Evolutionary conservation across 768 basidiomycete species (phyloP).

Genomic region (Psilocybe azurescens): DNA sequence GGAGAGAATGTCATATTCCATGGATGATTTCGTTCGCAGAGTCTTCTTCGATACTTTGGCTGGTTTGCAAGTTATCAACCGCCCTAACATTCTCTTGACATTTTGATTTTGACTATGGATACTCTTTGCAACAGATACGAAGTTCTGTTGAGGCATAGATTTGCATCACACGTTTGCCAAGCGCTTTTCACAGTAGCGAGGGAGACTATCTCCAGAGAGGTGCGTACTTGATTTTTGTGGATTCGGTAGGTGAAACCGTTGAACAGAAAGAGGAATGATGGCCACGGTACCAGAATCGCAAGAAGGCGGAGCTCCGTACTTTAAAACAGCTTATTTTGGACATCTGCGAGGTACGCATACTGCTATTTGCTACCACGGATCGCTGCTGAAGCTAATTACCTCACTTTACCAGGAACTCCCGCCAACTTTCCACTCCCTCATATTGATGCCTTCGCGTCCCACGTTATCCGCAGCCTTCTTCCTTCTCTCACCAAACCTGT

Average conservation of each 20-base stretch:
- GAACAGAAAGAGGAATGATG: slow-evolving; percentile 58
- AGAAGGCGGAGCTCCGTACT: slow-evolving; percentile 72
- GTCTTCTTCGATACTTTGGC: slow-evolving; percentile 88
- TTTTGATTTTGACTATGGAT: background rate
- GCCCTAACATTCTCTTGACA: background rate
- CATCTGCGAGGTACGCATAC: slow-evolving; percentile 60
- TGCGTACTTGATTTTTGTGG: slow-evolving; percentile 29
- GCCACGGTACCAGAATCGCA: slow-evolving; percentile 50
- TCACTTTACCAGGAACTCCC: slow-evolving; percentile 70
- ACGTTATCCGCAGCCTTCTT: slow-evolving; percentile 86
- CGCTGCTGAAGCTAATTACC: background rate
- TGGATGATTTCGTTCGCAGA: slow-evolving; percentile 95
- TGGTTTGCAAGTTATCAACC: slow-evolving; percentile 73
- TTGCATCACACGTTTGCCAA: slow-evolving; percentile 96
- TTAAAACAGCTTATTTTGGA: slow-evolving; percentile 69
- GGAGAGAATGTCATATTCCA: slow-evolving; percentile 89
- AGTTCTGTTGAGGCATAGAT: slow-evolving; percentile 74
- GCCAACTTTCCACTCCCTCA: slow-evolving; percentile 61
- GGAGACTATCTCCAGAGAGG: too few relatives aligned
- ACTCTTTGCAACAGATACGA: slow-evolving; percentile 53
- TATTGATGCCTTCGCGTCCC: slow-evolving; percentile 92
- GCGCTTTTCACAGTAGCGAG: slow-evolving; percentile 79
- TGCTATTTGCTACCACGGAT: slow-evolving; percentile 5
- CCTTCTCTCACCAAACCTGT: slow-evolving; percentile 70
- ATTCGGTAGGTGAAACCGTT: too few relatives aligned